Evolutionary conservation across 2,329 filamentous ascomycete genomes (phyloP).

Genomic region (Colletotrichum lini): DNA sequence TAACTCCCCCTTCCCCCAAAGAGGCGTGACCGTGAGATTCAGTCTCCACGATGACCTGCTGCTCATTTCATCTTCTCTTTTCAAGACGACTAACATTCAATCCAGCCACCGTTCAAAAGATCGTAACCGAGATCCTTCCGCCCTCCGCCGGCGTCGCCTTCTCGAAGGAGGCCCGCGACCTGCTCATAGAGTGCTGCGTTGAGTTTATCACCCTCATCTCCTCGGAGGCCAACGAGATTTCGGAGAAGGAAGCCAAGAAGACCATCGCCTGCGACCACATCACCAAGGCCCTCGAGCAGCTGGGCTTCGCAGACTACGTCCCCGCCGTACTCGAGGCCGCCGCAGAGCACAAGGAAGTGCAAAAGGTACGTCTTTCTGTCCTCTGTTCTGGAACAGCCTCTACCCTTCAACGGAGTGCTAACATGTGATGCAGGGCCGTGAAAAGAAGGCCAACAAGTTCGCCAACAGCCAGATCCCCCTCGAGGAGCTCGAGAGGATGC

Average conservation of each 20-base stretch:
- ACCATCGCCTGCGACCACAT: conserved; percentile 99
- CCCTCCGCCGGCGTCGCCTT: conserved; percentile 83
- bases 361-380: conserved; percentile 75
- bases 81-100: not conserved
- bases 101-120: conserved; percentile 80
- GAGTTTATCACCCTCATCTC: conserved; percentile 99
- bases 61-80: not conserved
- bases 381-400: not conserved
- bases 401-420: not conserved
- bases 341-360: conserved; percentile 90
- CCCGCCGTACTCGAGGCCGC: conserved; percentile 89
- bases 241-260: conserved; percentile 98
- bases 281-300: conserved; percentile 90
- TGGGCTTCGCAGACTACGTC: conserved; percentile 95
- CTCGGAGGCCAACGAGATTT: conserved; percentile 99
- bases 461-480: conserved; percentile 93
- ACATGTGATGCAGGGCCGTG: conserved; percentile 76
- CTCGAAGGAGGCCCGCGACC: conserved; percentile 93
- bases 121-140: conserved; percentile 93
- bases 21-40: not conserved
- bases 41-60: not conserved
- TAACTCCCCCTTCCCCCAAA: conserved; percentile 10
- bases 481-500: conserved; percentile 89
- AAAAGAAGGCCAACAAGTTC: conserved; percentile 98
- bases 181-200: conserved; percentile 98